Percentiles rank a stretch among this genome's conserved stretches.
These are phyloP conservation scores for Eucalyptus tenuipes DNA, from an alignment of 345 rosid species.

Conservation along the genomic window DNA sequence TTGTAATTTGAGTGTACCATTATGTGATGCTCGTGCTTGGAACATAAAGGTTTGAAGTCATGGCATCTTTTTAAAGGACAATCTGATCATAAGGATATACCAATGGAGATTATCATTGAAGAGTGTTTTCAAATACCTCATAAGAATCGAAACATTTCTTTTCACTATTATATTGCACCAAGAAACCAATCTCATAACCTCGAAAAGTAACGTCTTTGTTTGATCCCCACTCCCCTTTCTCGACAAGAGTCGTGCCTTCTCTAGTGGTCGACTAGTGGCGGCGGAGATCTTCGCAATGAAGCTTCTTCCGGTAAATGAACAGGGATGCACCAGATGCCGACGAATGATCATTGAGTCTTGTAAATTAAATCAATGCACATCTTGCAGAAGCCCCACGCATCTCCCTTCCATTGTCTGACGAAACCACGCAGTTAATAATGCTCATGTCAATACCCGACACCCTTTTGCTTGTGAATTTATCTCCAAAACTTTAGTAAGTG, in stretches of 20 bases:
- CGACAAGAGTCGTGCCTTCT: background rate
- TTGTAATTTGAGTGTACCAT: background rate
- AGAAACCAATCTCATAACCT: background rate
- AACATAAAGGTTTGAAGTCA: background rate
- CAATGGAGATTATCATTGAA: background rate
- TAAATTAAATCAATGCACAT: too few relatives aligned
- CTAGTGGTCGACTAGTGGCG: background rate
- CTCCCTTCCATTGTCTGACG: too few relatives aligned
- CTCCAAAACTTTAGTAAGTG: background rate
- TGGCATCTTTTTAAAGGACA: background rate
- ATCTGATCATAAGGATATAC: fast-evolving
- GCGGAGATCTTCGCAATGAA: background rate
- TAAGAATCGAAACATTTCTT: background rate
- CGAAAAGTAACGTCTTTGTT: background rate
- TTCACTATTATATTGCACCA: background rate
- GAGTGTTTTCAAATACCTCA: background rate
- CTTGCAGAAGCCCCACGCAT: too few relatives aligned
- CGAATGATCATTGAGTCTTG: too few relatives aligned
- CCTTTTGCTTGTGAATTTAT: background rate
- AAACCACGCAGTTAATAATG: too few relatives aligned
- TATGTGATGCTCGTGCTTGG: background rate
- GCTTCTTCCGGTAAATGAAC: background rate
- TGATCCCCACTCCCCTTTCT: background rate
- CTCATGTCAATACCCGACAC: background rate
- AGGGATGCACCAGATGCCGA: too few relatives aligned